Evolutionary conservation across 225 moss, liverwort and hornwort genomes (phyloP).

Genomic region (Polytrichum commune): DNA sequence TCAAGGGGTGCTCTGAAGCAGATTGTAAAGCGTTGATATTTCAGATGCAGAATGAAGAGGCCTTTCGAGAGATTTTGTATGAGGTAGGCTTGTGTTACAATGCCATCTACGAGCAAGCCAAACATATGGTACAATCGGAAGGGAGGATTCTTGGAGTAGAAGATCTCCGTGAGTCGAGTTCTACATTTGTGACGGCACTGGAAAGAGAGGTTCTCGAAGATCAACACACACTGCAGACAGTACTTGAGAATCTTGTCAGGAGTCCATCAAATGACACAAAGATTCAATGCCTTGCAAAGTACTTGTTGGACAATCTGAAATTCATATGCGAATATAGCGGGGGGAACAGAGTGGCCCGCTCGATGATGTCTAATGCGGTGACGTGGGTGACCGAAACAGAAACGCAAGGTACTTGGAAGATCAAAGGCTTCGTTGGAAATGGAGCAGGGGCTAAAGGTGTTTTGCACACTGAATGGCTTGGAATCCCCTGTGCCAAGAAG

Average conservation of each 20-base stretch:
- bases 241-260: background rate
- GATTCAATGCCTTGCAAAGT: background rate
- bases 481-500: background rate
- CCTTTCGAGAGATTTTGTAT: background rate
- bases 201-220: background rate
- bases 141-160: background rate
- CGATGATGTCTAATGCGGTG: background rate
- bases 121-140: background rate
- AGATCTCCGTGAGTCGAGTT: background rate
- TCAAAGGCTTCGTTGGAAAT: background rate
- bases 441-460: too few relatives aligned
- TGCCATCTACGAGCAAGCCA: background rate
- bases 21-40: background rate
- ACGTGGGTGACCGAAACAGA: background rate
- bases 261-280: background rate
- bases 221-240: background rate
- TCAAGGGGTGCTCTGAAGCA: background rate
- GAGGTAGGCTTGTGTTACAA: slow-evolving; percentile 8
- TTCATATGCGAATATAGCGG: background rate
- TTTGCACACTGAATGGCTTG: background rate
- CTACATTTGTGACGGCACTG: background rate
- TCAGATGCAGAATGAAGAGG: slow-evolving; percentile 9
- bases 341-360: background rate
- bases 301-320: background rate
- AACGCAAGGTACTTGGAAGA: background rate